phyloP scores from a whole-genome alignment of 306 rosid genomes.

The Lathyrus tuberosus region DNA sequence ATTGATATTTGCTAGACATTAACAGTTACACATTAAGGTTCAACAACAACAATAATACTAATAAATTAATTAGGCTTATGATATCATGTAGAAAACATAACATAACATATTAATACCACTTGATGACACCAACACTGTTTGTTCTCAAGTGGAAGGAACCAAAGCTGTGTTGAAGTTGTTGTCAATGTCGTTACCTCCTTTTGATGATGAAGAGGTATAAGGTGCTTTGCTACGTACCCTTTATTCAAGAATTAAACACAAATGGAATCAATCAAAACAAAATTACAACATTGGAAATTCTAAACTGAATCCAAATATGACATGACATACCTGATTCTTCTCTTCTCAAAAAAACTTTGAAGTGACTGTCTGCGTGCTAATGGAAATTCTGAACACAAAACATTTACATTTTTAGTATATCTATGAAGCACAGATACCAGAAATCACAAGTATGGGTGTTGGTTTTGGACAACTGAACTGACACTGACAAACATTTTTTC shows the following conservation, averaged over 20 bases:
- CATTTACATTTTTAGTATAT: no score
- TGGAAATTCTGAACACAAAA: constrained; percentile 60
- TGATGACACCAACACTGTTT: neutral
- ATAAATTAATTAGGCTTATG: neutral
- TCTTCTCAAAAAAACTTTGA: constrained; percentile 78
- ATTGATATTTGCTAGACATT: neutral
- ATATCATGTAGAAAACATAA: neutral
- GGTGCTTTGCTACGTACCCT: constrained; percentile 65
- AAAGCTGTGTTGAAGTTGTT: constrained; percentile 1
- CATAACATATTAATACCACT: neutral
- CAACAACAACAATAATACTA: neutral
- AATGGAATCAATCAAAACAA: constrained; percentile 14
- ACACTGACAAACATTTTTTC: no score
- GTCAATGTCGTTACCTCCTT: constrained; percentile 30
- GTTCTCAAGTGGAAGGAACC: neutral
- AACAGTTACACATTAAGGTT: neutral
- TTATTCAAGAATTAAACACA: constrained; percentile 29
- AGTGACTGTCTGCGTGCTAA: constrained; percentile 79
- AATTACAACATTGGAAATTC: neutral
- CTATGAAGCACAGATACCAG: no score
- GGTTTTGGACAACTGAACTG: no score
- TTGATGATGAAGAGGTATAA: constrained; percentile 45
- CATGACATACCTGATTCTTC: constrained; percentile 60
- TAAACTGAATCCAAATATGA: constrained; percentile 11
- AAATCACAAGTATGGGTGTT: no score